Percentiles rank a stretch among this genome's conserved stretches.
These are phyloP conservation scores for Eimeria acervulina DNA, from an alignment of 169 alveolate species.

Conservation along the genomic window DNA sequence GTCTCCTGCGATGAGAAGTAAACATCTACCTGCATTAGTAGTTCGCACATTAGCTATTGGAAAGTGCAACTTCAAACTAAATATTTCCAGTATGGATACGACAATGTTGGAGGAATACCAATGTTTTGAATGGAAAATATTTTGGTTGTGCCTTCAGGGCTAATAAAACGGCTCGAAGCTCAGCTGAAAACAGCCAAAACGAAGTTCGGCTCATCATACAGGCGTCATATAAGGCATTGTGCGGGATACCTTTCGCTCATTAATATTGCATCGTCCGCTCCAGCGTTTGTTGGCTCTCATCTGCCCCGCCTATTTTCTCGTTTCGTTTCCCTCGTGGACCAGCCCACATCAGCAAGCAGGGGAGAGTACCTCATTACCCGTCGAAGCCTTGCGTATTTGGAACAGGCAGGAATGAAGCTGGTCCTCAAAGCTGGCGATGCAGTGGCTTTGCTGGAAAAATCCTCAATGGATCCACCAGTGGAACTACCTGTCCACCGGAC, in stretches of 20 bases:
- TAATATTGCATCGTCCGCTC: background rate
- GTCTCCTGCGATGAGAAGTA: constrained; percentile 58
- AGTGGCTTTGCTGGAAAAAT: constrained; percentile 39
- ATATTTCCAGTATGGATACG: background rate
- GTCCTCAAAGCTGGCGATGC: constrained; percentile 57
- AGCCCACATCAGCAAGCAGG: background rate
- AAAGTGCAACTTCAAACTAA: background rate
- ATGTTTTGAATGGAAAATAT: background rate
- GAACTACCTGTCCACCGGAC: constrained; percentile 27
- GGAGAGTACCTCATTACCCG: constrained; percentile 47
- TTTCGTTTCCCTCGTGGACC: constrained; percentile 1
- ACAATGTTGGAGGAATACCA: background rate
- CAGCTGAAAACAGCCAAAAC: constrained; percentile 8
- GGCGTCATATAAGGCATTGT: constrained; percentile 34
- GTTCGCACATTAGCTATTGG: background rate
- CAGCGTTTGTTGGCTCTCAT: constrained; percentile 13
- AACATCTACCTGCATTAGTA: background rate
- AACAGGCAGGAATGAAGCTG: constrained; percentile 61
- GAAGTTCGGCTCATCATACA: background rate
- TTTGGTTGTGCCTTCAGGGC: constrained; percentile 14
- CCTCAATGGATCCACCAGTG: background rate
- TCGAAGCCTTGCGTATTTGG: constrained; percentile 43
- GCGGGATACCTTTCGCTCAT: constrained; percentile 55
- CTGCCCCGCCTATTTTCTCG: constrained; percentile 56
- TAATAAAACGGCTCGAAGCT: constrained; percentile 19